Evolutionary conservation across 2,329 filamentous ascomycete genomes (phyloP).

Genomic region (Calycina herbarum): DNA sequence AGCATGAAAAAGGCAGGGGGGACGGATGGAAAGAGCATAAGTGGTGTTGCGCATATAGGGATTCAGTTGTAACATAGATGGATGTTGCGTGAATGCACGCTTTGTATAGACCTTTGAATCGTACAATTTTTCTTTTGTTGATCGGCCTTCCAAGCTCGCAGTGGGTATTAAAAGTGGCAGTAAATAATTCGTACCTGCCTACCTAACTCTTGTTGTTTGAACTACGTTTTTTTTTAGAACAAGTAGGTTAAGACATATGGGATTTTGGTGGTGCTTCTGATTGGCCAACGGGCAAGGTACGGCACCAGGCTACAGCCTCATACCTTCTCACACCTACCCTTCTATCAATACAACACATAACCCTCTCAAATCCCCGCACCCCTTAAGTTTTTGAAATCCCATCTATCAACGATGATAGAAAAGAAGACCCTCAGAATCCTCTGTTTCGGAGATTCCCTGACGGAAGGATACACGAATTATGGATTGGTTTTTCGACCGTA

Average conservation of each 20-base stretch:
- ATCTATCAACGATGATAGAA: background rate
- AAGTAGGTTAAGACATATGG: too few species aligned
- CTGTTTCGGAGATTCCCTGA: conserved; percentile 44
- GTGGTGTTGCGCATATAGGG: background rate
- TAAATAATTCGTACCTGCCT: too few species aligned
- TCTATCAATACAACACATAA: background rate
- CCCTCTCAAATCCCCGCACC: background rate
- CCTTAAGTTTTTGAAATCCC: too few species aligned
- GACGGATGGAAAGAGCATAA: background rate
- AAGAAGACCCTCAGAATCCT: conserved; percentile 24
- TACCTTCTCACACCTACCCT: background rate
- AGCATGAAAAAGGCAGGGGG: background rate
- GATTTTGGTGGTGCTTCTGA: too few species aligned
- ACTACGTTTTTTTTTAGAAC: too few species aligned
- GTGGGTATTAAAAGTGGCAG: too few species aligned
- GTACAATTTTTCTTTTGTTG: background rate
- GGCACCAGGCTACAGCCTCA: too few species aligned
- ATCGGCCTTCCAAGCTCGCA: too few species aligned
- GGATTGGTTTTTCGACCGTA: conserved; percentile 55
- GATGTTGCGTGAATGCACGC: background rate
- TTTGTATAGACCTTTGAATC: background rate
- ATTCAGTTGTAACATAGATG: background rate
- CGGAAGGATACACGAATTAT: conserved; percentile 52
- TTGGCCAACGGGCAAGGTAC: too few species aligned
- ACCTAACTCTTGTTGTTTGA: too few species aligned